phyloP scores from a whole-genome alignment of 2,329 filamentous ascomycete species.

The Trichoderma gracile region DNA sequence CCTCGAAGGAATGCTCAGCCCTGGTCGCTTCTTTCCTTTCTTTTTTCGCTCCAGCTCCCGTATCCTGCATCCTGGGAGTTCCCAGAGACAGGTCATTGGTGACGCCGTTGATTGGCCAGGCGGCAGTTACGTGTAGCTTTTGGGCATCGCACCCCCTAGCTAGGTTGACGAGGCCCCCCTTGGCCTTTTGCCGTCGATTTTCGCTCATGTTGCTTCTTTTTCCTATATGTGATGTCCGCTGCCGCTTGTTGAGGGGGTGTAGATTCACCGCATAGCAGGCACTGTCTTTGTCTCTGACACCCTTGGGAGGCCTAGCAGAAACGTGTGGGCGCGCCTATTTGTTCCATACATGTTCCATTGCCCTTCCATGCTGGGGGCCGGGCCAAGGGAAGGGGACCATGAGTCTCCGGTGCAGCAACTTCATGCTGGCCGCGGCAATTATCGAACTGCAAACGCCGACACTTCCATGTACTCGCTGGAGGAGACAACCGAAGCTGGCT shows the following conservation, averaged over 20 bases:
- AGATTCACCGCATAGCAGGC: background rate
- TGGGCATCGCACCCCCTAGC: slow-evolving; percentile 11
- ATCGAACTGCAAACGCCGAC: background rate
- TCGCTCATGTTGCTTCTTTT: background rate
- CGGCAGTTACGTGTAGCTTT: slow-evolving; percentile 1
- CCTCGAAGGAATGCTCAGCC: slow-evolving; percentile 5
- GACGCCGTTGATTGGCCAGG: slow-evolving; percentile 35
- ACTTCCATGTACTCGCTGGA: background rate
- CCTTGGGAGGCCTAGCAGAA: background rate
- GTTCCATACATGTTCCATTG: slow-evolving; percentile 16
- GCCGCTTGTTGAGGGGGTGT: background rate
- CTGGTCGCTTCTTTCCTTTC: background rate
- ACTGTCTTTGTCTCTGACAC: background rate
- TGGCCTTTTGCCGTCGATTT: background rate
- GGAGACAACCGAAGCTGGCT: background rate
- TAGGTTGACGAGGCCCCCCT: slow-evolving; percentile 3
- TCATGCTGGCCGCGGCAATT: slow-evolving; percentile 3
- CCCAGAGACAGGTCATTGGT: slow-evolving; percentile 33
- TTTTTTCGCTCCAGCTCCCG: slow-evolving; percentile 31
- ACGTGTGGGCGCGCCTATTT: background rate
- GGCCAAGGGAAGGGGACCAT: slow-evolving; percentile 6
- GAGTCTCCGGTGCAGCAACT: slow-evolving; percentile 5
- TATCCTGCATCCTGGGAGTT: slow-evolving; percentile 32
- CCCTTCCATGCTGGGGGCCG: background rate
- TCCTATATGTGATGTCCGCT: background rate